Percentiles rank a stretch among this genome's conserved stretches.
Conservation (phyloP, 306 rosid species). For the Prunus fruticosa region DNA sequence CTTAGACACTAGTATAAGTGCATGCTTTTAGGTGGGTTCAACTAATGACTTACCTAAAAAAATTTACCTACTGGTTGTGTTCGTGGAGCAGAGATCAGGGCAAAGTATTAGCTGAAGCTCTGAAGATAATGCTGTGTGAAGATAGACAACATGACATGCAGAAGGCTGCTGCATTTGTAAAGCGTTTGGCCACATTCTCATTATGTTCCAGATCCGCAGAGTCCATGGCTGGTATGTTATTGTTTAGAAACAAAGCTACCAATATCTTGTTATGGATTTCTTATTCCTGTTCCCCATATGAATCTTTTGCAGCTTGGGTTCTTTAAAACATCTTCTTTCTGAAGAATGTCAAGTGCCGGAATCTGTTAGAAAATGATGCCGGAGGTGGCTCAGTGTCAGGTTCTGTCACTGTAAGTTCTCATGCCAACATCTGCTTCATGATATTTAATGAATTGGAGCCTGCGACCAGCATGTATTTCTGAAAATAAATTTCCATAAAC, state of each 20-base stretch:
- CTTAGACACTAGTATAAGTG: neutral
- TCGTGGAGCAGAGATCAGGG: constrained; percentile 71
- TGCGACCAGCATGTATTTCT: neutral
- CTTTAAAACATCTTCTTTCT: constrained; percentile 86
- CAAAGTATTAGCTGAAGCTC: constrained; percentile 84
- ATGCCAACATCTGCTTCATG: constrained; percentile 9
- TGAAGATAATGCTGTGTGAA: constrained; percentile 90
- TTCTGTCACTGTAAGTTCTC: constrained; percentile 57
- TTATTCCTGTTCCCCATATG: constrained; percentile 15
- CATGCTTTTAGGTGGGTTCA: neutral
- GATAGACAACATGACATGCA: constrained; percentile 99
- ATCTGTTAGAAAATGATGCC: constrained; percentile 87
- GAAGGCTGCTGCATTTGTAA: constrained; percentile 93
- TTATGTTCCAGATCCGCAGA: constrained; percentile 75
- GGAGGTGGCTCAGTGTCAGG: constrained; percentile 96
- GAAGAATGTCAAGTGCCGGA: constrained; percentile 88
- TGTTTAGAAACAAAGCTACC: constrained; percentile 2
- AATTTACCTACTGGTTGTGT: neutral
- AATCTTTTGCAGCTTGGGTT: constrained; percentile 70
- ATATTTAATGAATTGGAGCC: neutral
- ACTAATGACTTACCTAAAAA: neutral
- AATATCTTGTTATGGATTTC: neutral
- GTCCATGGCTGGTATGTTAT: constrained; percentile 83
- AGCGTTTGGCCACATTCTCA: constrained; percentile 78
- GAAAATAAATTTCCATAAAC: too few species aligned